Conservation (phyloP, 371 early-diverging fungal genomes). For the Zychaea mexicana region DNA sequence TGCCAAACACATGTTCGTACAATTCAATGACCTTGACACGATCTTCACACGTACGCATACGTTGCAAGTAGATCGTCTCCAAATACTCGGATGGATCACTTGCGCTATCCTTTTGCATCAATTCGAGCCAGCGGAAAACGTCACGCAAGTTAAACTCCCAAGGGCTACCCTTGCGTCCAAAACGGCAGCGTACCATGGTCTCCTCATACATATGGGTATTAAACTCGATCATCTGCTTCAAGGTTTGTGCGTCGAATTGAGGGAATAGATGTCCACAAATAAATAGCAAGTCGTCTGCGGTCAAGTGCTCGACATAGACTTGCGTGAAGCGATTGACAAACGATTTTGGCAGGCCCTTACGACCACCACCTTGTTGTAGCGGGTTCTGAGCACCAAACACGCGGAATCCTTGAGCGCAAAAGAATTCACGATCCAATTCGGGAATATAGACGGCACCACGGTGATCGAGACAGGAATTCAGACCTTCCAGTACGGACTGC, state of each 20-base stretch:
- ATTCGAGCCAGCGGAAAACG: constrained; percentile 93
- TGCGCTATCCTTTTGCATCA: constrained; percentile 58
- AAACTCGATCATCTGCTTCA: constrained; percentile 84
- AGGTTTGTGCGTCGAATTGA: constrained; percentile 45
- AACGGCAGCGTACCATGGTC: constrained; percentile 77
- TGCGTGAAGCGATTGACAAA: constrained; percentile 98
- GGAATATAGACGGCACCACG: constrained; percentile 95
- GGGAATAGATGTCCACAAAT: constrained; percentile 78
- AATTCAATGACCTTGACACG: constrained; percentile 67
- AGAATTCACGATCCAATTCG: constrained; percentile 88
- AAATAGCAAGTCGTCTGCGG: constrained; percentile 73
- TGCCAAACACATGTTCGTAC: constrained; percentile 67
- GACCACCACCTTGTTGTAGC: constrained; percentile 94
- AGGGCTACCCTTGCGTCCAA: constrained; percentile 89
- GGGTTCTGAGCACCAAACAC: constrained; percentile 99
- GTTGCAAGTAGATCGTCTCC: constrained; percentile 82
- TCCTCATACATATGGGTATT: constrained; percentile 84
- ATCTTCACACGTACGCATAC: constrained; percentile 87
- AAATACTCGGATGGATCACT: constrained; percentile 74
- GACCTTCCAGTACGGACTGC: constrained; percentile 99
- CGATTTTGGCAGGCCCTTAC: constrained; percentile 98
- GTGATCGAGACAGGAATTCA: constrained; percentile 99
- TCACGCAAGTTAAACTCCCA: constrained; percentile 99
- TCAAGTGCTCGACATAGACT: constrained; percentile 89
- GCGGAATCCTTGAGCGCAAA: constrained; percentile 82